phyloP scores from a whole-genome alignment of 2,329 filamentous ascomycete genomes.

The Colletotrichum lini region DNA sequence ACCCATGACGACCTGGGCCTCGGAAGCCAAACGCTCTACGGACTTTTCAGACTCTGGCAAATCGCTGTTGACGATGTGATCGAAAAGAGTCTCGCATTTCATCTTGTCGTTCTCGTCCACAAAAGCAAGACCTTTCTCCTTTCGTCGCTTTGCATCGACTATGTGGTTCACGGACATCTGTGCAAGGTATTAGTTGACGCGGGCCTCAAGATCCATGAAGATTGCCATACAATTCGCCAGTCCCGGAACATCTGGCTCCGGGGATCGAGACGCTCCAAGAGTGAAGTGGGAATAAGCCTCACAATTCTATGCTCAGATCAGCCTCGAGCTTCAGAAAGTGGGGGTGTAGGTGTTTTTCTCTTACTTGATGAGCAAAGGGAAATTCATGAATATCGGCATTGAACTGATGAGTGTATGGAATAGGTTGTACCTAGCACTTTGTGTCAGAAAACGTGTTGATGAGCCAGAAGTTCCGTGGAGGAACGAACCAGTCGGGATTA shows the following conservation, averaged over 20 bases:
- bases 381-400: conserved; percentile 1
- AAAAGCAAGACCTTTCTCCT: not conserved
- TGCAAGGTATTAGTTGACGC: not conserved
- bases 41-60: not conserved
- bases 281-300: not conserved
- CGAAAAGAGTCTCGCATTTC: conserved; percentile 51
- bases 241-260: conserved; percentile 8
- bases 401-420: not conserved
- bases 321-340: not conserved
- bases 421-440: not conserved
- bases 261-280: conserved; percentile 6
- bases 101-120: conserved; percentile 5
- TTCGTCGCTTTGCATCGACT: not conserved
- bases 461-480: not conserved
- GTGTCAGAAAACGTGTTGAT: not conserved
- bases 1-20: conserved; percentile 58
- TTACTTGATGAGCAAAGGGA: not conserved
- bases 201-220: not conserved
- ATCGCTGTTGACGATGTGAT: conserved; percentile 47
- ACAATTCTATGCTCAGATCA: not conserved
- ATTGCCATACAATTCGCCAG: not conserved
- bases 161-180: conserved; percentile 11
- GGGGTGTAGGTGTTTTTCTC: too few species aligned
- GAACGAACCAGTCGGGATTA: not conserved
- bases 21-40: not conserved